A percentile compares a stretch with the other conserved stretches of the same genome.
These are phyloP conservation scores for Apostasia shenzhenica DNA, from an alignment of 106 monocot genomes.

Conservation along the genomic window DNA sequence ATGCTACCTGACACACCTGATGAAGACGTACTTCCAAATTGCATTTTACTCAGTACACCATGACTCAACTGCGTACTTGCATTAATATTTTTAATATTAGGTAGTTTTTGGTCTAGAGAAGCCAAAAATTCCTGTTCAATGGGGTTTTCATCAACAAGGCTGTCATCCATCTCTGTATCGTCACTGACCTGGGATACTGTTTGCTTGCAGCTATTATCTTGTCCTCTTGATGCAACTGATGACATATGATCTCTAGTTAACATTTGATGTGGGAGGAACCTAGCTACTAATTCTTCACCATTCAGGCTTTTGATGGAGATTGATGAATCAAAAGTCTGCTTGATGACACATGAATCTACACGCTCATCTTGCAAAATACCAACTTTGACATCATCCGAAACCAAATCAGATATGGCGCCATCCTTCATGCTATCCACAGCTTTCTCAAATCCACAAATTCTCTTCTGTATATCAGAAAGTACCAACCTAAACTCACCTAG, in stretches of 20 bases:
- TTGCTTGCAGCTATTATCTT: not conserved
- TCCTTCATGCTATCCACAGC: slow-evolving; percentile 54
- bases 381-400: slow-evolving; percentile 14
- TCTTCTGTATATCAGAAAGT: slow-evolving; percentile 80
- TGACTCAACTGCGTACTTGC: not conserved
- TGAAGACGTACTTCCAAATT: slow-evolving; percentile 9
- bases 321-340: slow-evolving; percentile 1
- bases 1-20: slow-evolving; percentile 15
- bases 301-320: slow-evolving; percentile 29
- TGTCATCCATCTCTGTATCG: slow-evolving; percentile 9
- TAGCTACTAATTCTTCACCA: slow-evolving; percentile 68
- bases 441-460: slow-evolving; percentile 80
- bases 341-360: not conserved
- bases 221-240: slow-evolving; percentile 1
- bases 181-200: not conserved
- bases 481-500: slow-evolving; percentile 67
- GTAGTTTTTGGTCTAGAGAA: slow-evolving; percentile 35
- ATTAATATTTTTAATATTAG: slow-evolving; percentile 3
- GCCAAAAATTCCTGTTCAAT: slow-evolving; percentile 75
- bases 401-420: slow-evolving; percentile 19
- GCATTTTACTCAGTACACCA: slow-evolving; percentile 14
- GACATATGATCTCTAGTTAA: slow-evolving; percentile 33
- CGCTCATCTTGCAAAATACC: slow-evolving; percentile 6
- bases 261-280: slow-evolving; percentile 87
- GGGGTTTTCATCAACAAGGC: slow-evolving; percentile 53